Base-by-base conservation (phyloP, 2,329 filamentous ascomycete species). In the Parascedosporium putredinis region DNA sequence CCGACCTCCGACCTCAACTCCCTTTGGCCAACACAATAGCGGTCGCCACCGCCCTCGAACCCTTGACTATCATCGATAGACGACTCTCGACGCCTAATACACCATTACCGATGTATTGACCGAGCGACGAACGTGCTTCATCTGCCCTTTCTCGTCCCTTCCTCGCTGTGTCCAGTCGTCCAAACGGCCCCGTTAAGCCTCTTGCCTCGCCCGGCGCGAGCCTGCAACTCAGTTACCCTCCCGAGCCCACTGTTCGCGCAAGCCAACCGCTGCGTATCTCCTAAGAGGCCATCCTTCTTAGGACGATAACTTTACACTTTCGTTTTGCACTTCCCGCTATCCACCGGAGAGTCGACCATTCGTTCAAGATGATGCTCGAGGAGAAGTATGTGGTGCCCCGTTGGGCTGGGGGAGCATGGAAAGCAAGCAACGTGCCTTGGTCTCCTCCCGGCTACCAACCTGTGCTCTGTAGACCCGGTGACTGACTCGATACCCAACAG, bases 351-450 rank as follows among this genome's bases (percentile, higher is more conserved):
- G 52, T 55, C 53, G 53, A 56, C 56, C 54, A 51, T 59, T 51
- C 40, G 52, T 54, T 53, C 57, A 62, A 57, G 52, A 69, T 65
- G 58, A 70, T 70, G 62, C 44, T 72, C 54, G 69, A 72, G 59
- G 69, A 72, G 56, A 73, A 72, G 70, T 73, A 69, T 54, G 68
- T 48, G 25, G 27, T 18, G 10, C 16, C 25, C 20, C 31, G 18
- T 9, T 34, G 20, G 29, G 10, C 12, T 40, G 20, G n/a, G 24
- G 44, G 43, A 14, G 38, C 12, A 27, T 40, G 42, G 31, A 20
- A 12, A 31, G 6, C 12, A 12, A 31, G 12, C 27, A 31, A 31
- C 27, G n/a, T n/a, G n/a, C n/a, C n/a, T n/a, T 31, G 27, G 7
- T 25, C 18, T 14, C 10, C 42, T 16, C n/a, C 18, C 42, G 14